These are phyloP conservation scores for Dissophora globulifera DNA, from an alignment of 192 early-diverging fungal species.

Conservation along the genomic window DNA sequence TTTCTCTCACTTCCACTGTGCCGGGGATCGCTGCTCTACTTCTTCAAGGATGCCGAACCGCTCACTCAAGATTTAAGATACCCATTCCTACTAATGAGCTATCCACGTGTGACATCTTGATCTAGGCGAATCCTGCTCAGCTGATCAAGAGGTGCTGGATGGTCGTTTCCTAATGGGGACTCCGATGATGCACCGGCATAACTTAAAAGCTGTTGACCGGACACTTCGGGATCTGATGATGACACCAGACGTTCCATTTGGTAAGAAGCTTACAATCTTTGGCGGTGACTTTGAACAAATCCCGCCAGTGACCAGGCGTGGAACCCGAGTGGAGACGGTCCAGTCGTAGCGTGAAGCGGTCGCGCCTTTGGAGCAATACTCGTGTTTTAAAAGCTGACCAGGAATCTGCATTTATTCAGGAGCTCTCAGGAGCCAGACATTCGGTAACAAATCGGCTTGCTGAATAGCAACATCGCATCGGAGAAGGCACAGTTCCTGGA, in stretches of 20 bases:
- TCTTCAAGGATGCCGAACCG: constrained; percentile 28
- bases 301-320: constrained; percentile 22
- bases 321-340: constrained; percentile 18
- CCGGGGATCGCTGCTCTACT: constrained; percentile 46
- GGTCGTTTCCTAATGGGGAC: constrained; percentile 56
- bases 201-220: constrained; percentile 33
- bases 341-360: constrained; percentile 27
- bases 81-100: constrained; percentile 16
- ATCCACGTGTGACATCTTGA: constrained; percentile 16
- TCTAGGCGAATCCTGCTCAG: not conserved
- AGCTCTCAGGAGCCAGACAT: not conserved
- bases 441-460: not conserved
- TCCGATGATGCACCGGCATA: constrained; percentile 21
- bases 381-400: not conserved
- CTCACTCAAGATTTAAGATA: constrained; percentile 55
- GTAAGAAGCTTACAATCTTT: constrained; percentile 29
- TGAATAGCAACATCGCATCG: constrained; percentile 12
- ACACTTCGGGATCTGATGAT: constrained; percentile 20
- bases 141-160: constrained; percentile 13
- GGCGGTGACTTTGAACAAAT: constrained; percentile 43
- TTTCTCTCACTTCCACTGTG: constrained; percentile 27
- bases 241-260: constrained; percentile 16
- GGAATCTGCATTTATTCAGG: constrained; percentile 21
- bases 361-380: constrained; percentile 13
- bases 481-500: not conserved